A percentile compares a stretch with the other conserved stretches of the same genome.
Evolutionary conservation across 2,329 filamentous ascomycete species (phyloP).

Genomic region (Biscogniauxia marginata): DNA sequence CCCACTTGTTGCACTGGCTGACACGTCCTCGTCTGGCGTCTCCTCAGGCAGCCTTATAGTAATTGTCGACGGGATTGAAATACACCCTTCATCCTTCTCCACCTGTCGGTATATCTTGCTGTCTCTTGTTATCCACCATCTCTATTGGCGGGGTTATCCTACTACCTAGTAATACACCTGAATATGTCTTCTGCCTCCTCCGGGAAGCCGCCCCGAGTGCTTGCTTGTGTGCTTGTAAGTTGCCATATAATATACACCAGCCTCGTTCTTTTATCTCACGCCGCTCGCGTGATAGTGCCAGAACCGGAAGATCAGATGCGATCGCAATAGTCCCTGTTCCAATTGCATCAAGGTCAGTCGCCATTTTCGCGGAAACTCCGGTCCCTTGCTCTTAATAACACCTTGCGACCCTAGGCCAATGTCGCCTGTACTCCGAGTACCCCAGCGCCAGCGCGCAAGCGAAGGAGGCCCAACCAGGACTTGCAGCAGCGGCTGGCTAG

Average conservation of each 20-base stretch:
- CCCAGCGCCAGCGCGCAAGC: constrained; percentile 58
- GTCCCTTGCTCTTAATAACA: constrained; percentile 7
- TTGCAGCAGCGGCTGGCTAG: constrained; percentile 59
- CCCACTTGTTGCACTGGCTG: neutral
- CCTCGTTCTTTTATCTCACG: neutral
- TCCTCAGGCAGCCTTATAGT: neutral
- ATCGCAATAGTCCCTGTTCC: constrained; percentile 57
- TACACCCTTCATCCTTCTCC: neutral
- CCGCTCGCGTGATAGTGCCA: constrained; percentile 42
- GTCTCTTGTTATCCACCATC: neutral
- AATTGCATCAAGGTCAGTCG: constrained; percentile 57
- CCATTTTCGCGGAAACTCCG: neutral
- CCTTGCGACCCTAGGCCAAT: constrained; percentile 51
- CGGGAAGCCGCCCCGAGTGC: constrained; percentile 29
- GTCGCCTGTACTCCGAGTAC: constrained; percentile 60
- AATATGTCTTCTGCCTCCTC: constrained; percentile 25
- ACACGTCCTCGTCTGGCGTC: neutral
- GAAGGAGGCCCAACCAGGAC: constrained; percentile 59
- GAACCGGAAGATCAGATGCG: constrained; percentile 63
- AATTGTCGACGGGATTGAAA: neutral
- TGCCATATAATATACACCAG: constrained; percentile 7
- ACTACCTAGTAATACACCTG: constrained; percentile 5
- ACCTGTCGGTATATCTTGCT: neutral
- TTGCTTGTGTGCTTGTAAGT: constrained; percentile 29
- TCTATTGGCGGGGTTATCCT: constrained; percentile 2